These are phyloP conservation scores for Metarhizium humberi DNA, from an alignment of 2,329 filamentous ascomycete genomes.

Conservation along the genomic window DNA sequence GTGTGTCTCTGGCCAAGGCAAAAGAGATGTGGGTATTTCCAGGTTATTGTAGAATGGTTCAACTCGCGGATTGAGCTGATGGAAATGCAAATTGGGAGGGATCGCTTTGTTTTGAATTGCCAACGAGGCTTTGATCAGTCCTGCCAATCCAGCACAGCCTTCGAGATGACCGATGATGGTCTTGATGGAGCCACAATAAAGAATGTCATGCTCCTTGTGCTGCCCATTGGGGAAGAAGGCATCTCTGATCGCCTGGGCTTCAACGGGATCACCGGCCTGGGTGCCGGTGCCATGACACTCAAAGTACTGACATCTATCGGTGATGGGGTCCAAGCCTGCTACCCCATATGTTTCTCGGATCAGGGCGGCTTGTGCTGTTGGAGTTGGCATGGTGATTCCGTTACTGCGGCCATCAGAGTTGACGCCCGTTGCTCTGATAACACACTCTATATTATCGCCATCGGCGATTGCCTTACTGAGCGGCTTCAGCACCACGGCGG, in stretches of 20 bases:
- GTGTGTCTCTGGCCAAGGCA: constrained; percentile 12
- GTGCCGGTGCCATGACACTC: constrained; percentile 35
- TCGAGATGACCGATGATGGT: constrained; percentile 19
- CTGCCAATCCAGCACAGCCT: constrained; percentile 16
- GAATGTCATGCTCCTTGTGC: background rate
- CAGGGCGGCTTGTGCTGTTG: constrained; percentile 27
- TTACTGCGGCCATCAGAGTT: constrained; percentile 14
- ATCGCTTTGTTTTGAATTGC: constrained; percentile 13
- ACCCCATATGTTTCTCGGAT: constrained; percentile 27
- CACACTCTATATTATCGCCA: constrained; percentile 15
- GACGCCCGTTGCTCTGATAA: constrained; percentile 15
- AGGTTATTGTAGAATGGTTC: constrained; percentile 14
- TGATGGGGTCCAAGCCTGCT: constrained; percentile 25
- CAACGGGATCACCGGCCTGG: constrained; percentile 37
- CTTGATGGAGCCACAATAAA: constrained; percentile 16
- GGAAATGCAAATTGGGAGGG: constrained; percentile 22
- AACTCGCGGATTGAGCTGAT: constrained; percentile 18
- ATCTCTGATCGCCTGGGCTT: constrained; percentile 23
- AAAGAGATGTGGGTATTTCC: constrained; percentile 11
- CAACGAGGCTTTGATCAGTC: constrained; percentile 10
- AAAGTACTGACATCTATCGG: constrained; percentile 29
- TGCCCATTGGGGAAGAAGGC: constrained; percentile 22
- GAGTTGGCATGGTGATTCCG: constrained; percentile 20
- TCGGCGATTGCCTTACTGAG: constrained; percentile 31
- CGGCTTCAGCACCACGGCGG: constrained; percentile 35